Conservation (phyloP, 2,329 filamentous ascomycete species). For the Lasiodiplodia citricola region DNA sequence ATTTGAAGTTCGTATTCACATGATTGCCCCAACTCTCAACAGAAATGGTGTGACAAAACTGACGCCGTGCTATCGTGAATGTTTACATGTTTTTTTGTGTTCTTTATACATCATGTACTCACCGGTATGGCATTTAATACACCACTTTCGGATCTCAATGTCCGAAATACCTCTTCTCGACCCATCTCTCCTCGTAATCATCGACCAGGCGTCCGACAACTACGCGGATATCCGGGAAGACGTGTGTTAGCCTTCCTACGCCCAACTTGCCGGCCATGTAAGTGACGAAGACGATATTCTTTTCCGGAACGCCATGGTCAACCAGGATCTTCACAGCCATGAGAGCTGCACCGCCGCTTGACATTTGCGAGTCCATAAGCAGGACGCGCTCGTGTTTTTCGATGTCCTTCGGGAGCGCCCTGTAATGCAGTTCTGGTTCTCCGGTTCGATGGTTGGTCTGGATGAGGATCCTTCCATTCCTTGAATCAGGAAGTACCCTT, state of each 20-base stretch:
- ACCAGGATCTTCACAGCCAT: slow-evolving; percentile 98
- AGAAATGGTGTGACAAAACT: background rate
- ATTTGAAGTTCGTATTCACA: background rate
- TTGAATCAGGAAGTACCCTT: slow-evolving; percentile 90
- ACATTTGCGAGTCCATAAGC: slow-evolving; percentile 92
- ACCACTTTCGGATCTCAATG: slow-evolving; percentile 58
- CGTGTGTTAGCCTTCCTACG: slow-evolving; percentile 81
- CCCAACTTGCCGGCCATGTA: slow-evolving; percentile 87
- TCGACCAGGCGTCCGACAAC: slow-evolving; percentile 83
- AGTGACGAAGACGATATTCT: slow-evolving; percentile 88
- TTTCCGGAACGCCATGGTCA: slow-evolving; percentile 86
- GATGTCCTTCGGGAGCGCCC: slow-evolving; percentile 76
- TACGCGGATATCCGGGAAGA: slow-evolving; percentile 85
- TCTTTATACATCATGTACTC: slow-evolving; percentile 8
- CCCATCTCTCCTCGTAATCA: slow-evolving; percentile 85
- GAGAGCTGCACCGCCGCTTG: slow-evolving; percentile 79
- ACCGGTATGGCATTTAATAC: background rate
- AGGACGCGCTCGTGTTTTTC: slow-evolving; percentile 78
- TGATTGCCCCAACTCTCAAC: background rate
- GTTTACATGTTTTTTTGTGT: background rate
- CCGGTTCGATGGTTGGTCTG: slow-evolving; percentile 75
- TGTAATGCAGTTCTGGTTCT: slow-evolving; percentile 91
- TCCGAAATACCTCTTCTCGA: slow-evolving; percentile 89
- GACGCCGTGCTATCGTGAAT: background rate
- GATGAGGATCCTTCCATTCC: slow-evolving; percentile 86